Percentiles rank a stretch among this genome's conserved stretches.
phyloP scores from a whole-genome alignment of 2,329 filamentous ascomycete genomes.

The Fusarium sulawesiense region DNA sequence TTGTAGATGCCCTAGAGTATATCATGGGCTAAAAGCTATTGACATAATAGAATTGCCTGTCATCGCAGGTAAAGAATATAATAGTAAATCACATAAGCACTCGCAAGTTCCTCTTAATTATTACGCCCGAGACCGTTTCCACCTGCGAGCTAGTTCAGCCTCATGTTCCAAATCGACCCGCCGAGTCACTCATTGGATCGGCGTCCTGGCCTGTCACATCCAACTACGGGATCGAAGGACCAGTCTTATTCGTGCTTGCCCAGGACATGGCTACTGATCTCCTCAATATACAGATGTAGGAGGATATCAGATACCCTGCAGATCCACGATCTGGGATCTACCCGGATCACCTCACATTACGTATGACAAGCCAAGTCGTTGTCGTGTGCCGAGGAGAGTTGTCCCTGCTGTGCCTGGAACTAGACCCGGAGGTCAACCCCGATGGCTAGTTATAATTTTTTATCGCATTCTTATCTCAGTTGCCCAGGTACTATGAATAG shows the following conservation, averaged over 20 bases:
- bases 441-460: background rate
- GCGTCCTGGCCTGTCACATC: background rate
- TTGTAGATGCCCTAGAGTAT: background rate
- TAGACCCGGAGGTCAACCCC: background rate
- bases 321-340: conserved; percentile 1
- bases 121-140: background rate
- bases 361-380: conserved; percentile 1
- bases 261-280: background rate
- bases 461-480: background rate
- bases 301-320: background rate
- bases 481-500: background rate
- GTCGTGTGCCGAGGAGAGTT: background rate
- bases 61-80: background rate
- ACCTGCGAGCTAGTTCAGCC: background rate
- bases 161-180: background rate
- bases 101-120: background rate
- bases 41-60: background rate
- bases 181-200: background rate
- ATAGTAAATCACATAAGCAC: background rate
- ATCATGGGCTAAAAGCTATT: background rate
- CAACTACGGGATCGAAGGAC: background rate
- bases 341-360: background rate
- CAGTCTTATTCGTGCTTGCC: background rate
- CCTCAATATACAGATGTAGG: background rate
- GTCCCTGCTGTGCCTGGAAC: background rate